A percentile compares a stretch with the other conserved stretches of the same genome.
These are phyloP conservation scores for Trichomonascaceae sp. DNA, from an alignment of 1,139 yeast genomes.

Conservation along the genomic window DNA sequence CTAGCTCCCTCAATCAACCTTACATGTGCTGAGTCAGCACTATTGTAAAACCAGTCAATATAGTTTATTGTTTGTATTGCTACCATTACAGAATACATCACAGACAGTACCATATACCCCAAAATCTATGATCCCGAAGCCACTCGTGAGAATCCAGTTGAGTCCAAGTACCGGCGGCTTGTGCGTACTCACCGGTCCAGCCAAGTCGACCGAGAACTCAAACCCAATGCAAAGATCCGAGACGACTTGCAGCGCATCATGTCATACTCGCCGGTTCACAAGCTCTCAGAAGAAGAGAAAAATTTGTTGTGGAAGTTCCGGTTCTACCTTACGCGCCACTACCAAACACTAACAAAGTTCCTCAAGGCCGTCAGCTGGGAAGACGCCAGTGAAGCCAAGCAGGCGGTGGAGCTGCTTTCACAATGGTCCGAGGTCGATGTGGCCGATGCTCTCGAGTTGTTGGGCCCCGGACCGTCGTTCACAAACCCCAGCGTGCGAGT, in stretches of 20 bases:
- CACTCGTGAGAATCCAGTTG: constrained; percentile 64
- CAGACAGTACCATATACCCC: no score
- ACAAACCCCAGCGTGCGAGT: constrained; percentile 46
- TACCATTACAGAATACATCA: no score
- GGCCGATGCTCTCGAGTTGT: constrained; percentile 81
- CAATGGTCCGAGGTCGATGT: constrained; percentile 71
- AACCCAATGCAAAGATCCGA: constrained; percentile 77
- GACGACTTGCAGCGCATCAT: constrained; percentile 59
- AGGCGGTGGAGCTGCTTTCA: constrained; percentile 50
- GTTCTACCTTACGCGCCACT: constrained; percentile 66
- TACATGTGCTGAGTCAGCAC: no score
- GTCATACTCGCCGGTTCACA: constrained; percentile 72
- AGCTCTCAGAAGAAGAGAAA: constrained; percentile 69
- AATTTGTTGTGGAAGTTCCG: constrained; percentile 87
- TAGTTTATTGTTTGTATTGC: no score
- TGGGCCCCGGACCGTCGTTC: constrained; percentile 69
- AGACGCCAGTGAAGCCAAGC: constrained; percentile 65
- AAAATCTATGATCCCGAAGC: constrained; percentile 61
- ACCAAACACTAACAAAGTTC: constrained; percentile 69
- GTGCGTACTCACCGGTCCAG: constrained; percentile 74
- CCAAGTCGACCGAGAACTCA: constrained; percentile 67
- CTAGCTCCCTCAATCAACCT: no score
- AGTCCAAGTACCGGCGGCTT: constrained; percentile 68
- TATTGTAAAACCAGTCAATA: no score
- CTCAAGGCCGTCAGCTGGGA: constrained; percentile 83